Evolutionary conservation across 2,329 filamentous ascomycete genomes (phyloP).

Genomic region (Pyrenophora graminea): DNA sequence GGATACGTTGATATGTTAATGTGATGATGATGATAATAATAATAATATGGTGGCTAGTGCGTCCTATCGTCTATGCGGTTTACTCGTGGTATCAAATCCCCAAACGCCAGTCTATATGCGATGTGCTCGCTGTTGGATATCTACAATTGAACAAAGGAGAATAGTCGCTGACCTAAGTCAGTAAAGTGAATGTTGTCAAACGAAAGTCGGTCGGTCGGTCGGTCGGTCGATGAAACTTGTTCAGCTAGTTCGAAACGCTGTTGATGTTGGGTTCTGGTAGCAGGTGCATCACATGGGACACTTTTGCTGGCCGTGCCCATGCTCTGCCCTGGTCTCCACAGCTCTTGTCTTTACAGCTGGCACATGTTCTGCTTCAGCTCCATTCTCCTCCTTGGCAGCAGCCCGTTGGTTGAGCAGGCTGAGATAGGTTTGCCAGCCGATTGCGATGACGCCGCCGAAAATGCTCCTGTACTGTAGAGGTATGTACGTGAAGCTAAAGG

Average conservation of each 20-base stretch:
- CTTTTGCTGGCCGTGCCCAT: constrained; percentile 16
- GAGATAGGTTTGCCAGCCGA: constrained; percentile 92
- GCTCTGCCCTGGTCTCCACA: constrained; percentile 6
- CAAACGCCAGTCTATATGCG: constrained; percentile 18
- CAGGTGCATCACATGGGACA: constrained; percentile 16
- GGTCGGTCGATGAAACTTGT: neutral
- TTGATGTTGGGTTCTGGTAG: neutral
- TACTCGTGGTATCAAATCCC: constrained; percentile 9
- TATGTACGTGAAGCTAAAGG: constrained; percentile 84
- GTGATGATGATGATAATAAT: constrained; percentile 3
- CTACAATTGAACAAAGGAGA: constrained; percentile 17
- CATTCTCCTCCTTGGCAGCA: constrained; percentile 58
- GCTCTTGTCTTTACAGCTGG: constrained; percentile 1
- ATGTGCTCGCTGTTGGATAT: neutral
- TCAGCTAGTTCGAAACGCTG: neutral
- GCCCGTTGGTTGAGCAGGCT: constrained; percentile 77
- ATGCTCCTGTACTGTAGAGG: constrained; percentile 77
- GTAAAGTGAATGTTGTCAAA: constrained; percentile 1
- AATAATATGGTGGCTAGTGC: constrained; percentile 1
- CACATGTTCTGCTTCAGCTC: constrained; percentile 18
- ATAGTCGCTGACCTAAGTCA: neutral
- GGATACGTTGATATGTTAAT: no score
- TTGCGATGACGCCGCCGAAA: constrained; percentile 75
- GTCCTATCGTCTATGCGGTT: neutral
- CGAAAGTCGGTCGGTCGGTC: neutral